Evolutionary conservation across 2,329 filamentous ascomycete species (phyloP).

Genomic region (Neoscytalidium dimidiatum): DNA sequence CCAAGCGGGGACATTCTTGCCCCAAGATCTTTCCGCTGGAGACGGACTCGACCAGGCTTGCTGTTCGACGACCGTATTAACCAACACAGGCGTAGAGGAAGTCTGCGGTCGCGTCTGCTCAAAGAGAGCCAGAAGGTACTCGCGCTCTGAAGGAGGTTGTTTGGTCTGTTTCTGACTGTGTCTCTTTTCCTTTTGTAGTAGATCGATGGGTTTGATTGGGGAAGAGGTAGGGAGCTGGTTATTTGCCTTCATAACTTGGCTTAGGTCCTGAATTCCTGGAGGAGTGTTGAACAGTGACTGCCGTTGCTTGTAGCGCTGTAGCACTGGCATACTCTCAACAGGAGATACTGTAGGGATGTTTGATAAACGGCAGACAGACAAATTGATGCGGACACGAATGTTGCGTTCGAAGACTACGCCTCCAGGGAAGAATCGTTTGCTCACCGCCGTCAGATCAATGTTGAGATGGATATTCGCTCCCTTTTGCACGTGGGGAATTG

Average conservation of each 20-base stretch:
- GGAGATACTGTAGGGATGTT: neutral
- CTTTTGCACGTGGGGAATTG: neutral
- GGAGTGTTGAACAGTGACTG: neutral
- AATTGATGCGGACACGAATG: slow-evolving; percentile 31
- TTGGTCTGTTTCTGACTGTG: too few species aligned
- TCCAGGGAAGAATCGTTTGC: slow-evolving; percentile 28
- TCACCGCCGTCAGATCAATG: slow-evolving; percentile 24
- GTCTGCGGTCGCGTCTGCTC: too few species aligned
- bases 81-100: too few species aligned
- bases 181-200: neutral
- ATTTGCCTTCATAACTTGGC: neutral
- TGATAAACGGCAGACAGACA: slow-evolving; percentile 12
- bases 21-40: neutral
- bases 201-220: neutral
- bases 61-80: too few species aligned
- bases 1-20: slow-evolving; percentile 4
- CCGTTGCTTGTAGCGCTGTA: neutral
- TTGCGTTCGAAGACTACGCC: slow-evolving; percentile 32
- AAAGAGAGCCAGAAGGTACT: too few species aligned
- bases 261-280: neutral
- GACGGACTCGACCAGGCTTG: neutral
- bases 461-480: neutral
- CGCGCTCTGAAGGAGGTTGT: too few species aligned
- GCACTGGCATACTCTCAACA: neutral
- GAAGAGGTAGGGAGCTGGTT: neutral